Evolutionary conservation across 2,329 filamentous ascomycete species (phyloP), one percentile per base, ranked within the genome.

Genomic region (Fusarium sp.): DNA sequence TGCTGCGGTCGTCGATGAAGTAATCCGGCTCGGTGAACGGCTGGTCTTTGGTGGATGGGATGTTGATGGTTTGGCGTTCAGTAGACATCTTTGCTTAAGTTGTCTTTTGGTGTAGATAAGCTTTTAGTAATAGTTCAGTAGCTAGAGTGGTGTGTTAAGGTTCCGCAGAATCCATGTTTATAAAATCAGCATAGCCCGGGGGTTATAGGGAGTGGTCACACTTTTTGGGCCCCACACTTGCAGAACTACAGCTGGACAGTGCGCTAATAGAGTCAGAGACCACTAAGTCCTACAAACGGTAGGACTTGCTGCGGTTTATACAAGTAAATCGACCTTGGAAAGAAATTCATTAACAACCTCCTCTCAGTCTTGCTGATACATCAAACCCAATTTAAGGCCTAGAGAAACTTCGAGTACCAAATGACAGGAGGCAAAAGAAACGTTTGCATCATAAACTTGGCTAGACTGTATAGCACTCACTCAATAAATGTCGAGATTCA

Each of bases 1-100:
- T 38, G 45, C 26, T 47, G 23, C 20, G 19, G 12, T 55, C 38
- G 3, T 67, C 58, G 9, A 63, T 23, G 0, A 11, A 4, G n/a
- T 48, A 57, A 42, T 20, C 17, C 7, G 51, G 39, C 4, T 36
- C 39, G 12, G 24, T 30, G 7, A 6, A 24, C 3, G 34, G 34
- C 2, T 51, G 28, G 8, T 65, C 61, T n/a, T 21, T 47, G 0
- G 60, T 39, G 1, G 26, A 11, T 1, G 56, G 46, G 0, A 66
- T 6, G 1, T 7, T 15, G 0, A 39, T 24, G 0, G 50, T 66
- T 7, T 34, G 26, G 1, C 38, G 32, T 5, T 34, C 38, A 10
- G 34, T n/a, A 36, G 34, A 36, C 34, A 36, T 36, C 6, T n/a
- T 36, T n/a, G 15, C 7, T 36, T 36, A 8, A 3, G 17, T 9